Percentiles rank a stretch among this genome's conserved stretches.
phyloP scores from a whole-genome alignment of 108 stramenopile species.

The Skeletonema tropicum region DNA sequence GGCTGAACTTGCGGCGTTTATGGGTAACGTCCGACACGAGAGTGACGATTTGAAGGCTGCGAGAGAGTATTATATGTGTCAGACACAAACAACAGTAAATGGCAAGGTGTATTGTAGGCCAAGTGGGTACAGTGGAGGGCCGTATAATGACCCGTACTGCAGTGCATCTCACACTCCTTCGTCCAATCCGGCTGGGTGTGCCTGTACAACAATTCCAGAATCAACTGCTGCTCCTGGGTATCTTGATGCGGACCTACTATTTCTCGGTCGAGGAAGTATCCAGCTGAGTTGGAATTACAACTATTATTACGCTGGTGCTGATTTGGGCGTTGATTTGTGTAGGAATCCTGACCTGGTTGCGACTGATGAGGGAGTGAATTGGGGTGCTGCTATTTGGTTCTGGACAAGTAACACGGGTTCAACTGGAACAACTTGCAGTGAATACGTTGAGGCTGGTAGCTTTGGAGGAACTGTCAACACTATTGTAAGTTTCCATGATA shows the following conservation, averaged over 20 bases:
- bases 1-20: constrained; percentile 4
- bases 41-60: neutral
- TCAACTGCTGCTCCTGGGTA: neutral
- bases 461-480: constrained; percentile 10
- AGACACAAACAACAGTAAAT: neutral
- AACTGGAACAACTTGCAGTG: neutral
- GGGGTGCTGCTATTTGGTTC: constrained; percentile 1
- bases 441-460: neutral
- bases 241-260: neutral
- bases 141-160: constrained; percentile 3
- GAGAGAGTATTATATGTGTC: constrained; percentile 2
- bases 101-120: constrained; percentile 1
- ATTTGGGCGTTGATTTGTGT: neutral
- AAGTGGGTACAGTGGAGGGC: neutral
- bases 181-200: neutral
- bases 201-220: neutral
- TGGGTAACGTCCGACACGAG: constrained; percentile 1
- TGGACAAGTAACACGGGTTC: neutral
- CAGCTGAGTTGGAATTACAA: constrained; percentile 13
- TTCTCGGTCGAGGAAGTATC: neutral
- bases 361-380: neutral
- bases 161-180: neutral
- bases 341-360: constrained; percentile 1
- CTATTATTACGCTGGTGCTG: neutral
- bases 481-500: neutral